Evolutionary conservation across 768 basidiomycete genomes (phyloP).

Genomic region (Lactarius pseudohatsudake): DNA sequence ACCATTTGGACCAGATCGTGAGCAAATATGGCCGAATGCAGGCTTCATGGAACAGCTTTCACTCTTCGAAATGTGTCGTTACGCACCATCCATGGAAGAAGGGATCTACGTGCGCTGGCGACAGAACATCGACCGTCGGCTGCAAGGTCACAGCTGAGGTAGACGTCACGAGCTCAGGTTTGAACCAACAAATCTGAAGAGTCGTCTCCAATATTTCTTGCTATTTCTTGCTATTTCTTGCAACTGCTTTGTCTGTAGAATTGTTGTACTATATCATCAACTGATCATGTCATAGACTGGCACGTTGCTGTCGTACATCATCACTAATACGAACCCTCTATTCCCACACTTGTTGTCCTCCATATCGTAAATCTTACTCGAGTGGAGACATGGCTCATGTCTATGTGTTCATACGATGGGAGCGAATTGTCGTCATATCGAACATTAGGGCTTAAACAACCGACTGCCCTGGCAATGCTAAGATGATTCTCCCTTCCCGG

Average conservation of each 20-base stretch:
- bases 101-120: slow-evolving; percentile 30
- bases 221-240: neutral
- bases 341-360: neutral
- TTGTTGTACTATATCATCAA: neutral
- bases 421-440: neutral
- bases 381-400: neutral
- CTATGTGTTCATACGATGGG: neutral
- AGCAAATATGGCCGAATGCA: slow-evolving; percentile 29
- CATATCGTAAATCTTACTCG: neutral
- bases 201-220: neutral
- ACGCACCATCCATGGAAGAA: slow-evolving; percentile 25
- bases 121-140: slow-evolving; percentile 22
- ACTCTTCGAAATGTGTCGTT: slow-evolving; percentile 30
- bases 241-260: neutral
- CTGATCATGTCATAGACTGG: neutral
- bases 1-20: slow-evolving; percentile 19
- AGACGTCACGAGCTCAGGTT: neutral
- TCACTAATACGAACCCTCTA: neutral
- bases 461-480: neutral
- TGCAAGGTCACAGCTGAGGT: neutral
- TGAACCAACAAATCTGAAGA: neutral
- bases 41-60: slow-evolving; percentile 27
- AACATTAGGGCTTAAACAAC: neutral
- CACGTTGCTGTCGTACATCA: neutral
- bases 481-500: neutral